These are phyloP conservation scores for Phytophthora rubi DNA, from an alignment of 352 stramenopile genomes.

Conservation along the genomic window DNA sequence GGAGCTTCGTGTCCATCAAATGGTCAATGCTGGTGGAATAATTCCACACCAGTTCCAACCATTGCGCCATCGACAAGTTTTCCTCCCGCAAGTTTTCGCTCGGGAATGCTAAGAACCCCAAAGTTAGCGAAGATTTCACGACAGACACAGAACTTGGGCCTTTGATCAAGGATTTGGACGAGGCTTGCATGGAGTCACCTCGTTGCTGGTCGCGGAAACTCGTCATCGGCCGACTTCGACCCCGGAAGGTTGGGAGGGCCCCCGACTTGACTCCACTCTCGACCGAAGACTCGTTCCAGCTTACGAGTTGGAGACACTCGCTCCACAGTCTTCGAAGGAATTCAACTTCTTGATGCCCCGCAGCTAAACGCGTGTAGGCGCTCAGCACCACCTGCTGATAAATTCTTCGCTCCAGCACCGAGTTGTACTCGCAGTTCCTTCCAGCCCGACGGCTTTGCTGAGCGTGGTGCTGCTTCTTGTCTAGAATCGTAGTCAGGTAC, in stretches of 20 bases:
- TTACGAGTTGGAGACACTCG: conserved; percentile 30
- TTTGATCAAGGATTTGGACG: conserved; percentile 11
- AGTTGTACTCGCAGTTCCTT: neutral
- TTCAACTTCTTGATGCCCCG: conserved; percentile 23
- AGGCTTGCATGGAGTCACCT: neutral
- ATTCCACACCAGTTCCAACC: conserved; percentile 45
- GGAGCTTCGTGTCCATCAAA: conserved; percentile 26
- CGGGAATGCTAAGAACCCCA: conserved; percentile 36
- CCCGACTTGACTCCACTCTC: neutral
- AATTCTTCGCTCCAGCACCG: conserved; percentile 13
- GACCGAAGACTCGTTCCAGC: conserved; percentile 7
- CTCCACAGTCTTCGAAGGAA: conserved; percentile 27
- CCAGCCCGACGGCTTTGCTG: conserved; percentile 10
- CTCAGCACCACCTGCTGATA: conserved; percentile 35
- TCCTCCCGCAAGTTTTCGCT: conserved; percentile 14
- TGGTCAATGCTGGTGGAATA: conserved; percentile 31
- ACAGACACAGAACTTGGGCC: neutral
- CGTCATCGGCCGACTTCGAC: conserved; percentile 21
- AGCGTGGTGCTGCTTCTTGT: conserved; percentile 15
- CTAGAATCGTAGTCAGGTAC: conserved; percentile 7
- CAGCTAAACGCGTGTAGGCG: conserved; percentile 25
- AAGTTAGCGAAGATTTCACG: neutral
- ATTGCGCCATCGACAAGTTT: conserved; percentile 33
- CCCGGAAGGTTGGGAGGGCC: conserved; percentile 1
- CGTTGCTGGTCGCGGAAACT: conserved; percentile 9